Evolutionary conservation across 2,329 filamentous ascomycete species (phyloP).

Genomic region (Alternaria ventricosa): DNA sequence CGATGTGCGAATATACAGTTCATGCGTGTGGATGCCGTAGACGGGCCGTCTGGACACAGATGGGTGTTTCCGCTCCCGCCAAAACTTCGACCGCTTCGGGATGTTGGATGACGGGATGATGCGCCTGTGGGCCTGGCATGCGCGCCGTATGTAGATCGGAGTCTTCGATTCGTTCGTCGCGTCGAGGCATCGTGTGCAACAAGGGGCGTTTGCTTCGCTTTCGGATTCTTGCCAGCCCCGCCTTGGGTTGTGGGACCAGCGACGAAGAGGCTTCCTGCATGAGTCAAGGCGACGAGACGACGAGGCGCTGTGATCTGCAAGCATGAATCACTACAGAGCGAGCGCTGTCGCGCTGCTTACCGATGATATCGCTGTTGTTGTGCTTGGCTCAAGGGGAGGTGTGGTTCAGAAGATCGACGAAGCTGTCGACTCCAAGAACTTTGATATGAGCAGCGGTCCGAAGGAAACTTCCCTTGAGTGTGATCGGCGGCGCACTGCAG

Average conservation of each 20-base stretch:
- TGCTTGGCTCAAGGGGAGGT: neutral
- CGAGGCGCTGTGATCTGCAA: neutral
- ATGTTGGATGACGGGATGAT: neutral
- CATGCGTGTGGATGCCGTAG: neutral
- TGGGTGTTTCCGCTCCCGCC: neutral
- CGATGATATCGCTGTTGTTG: neutral
- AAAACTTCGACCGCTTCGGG: neutral
- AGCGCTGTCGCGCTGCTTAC: neutral
- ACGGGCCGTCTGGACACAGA: neutral
- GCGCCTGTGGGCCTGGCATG: neutral
- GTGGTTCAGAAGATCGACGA: neutral
- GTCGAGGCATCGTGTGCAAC: constrained; percentile 3
- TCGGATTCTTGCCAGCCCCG: constrained; percentile 6
- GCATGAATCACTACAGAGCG: neutral
- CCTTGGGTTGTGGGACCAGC: constrained; percentile 2
- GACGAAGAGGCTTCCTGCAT: constrained; percentile 1
- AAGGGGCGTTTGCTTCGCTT: constrained; percentile 3
- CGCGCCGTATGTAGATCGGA: neutral
- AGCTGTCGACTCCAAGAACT: neutral
- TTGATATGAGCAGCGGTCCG: neutral
- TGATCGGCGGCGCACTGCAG: neutral
- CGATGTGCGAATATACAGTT: neutral
- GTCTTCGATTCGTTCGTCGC: neutral
- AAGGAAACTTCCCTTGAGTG: neutral
- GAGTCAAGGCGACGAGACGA: neutral